phyloP scores from a whole-genome alignment of 306 rosid species.

The Trifolium repens region DNA sequence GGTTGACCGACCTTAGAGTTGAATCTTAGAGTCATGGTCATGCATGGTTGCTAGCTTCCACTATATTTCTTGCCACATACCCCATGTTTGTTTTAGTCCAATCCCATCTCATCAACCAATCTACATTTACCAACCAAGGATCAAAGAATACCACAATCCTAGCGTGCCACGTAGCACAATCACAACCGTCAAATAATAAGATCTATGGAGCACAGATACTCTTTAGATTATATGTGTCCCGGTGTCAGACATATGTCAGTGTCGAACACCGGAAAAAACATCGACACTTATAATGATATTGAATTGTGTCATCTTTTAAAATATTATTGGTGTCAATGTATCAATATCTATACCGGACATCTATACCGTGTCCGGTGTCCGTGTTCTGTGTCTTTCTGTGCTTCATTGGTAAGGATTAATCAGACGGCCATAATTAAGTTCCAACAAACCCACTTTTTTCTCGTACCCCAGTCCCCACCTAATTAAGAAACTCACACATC shows the following conservation, averaged over 20 bases:
- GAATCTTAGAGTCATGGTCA: background rate
- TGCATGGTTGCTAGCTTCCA: slow-evolving; percentile 24
- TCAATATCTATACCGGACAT: no score
- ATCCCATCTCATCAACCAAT: background rate
- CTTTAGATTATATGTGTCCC: no score
- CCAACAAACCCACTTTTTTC: slow-evolving; percentile 54
- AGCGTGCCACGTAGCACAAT: slow-evolving; percentile 35
- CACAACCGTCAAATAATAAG: background rate
- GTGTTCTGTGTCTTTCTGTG: no score
- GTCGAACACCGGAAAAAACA: no score
- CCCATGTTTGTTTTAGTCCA: background rate
- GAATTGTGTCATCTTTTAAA: no score
- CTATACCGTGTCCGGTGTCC: no score
- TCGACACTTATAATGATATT: no score
- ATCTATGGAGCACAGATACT: no score
- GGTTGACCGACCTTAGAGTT: background rate
- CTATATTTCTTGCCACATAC: slow-evolving; percentile 6
- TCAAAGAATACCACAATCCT: background rate
- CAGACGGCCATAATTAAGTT: slow-evolving; percentile 35
- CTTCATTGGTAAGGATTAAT: background rate
- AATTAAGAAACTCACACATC: slow-evolving; percentile 41
- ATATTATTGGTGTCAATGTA: no score
- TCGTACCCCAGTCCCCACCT: slow-evolving; percentile 51
- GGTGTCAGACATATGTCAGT: no score
- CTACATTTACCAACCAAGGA: background rate